Conservation (phyloP, 129 eudicot species). For the Ambrosia artemisiifolia region DNA sequence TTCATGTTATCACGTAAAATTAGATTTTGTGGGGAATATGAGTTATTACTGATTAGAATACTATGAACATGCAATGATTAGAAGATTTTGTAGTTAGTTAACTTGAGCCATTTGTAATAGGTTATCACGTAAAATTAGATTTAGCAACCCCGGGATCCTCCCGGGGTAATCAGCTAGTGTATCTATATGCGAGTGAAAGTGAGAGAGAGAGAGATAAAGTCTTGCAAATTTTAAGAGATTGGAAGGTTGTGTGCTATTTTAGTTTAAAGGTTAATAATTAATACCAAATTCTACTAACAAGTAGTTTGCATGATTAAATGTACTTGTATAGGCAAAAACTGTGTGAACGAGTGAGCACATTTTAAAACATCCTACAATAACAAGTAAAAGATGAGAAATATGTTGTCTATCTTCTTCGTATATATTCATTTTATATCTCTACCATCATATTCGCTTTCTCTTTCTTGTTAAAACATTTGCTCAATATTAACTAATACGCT, state of each 20-base stretch:
- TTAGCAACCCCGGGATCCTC: too few species aligned
- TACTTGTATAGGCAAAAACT: neutral
- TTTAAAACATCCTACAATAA: constrained; percentile 1
- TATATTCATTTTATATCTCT: neutral
- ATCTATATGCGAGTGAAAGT: neutral
- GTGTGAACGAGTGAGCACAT: neutral
- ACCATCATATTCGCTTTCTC: neutral
- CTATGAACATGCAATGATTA: too few species aligned
- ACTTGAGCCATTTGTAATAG: too few species aligned
- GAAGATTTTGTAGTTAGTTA: too few species aligned
- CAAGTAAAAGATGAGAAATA: neutral
- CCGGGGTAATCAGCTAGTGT: too few species aligned
- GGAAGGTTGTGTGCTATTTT: neutral
- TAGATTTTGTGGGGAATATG: too few species aligned
- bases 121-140: too few species aligned
- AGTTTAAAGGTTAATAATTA: neutral
- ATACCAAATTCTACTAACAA: constrained; percentile 17
- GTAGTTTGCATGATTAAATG: constrained; percentile 16
- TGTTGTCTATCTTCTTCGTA: neutral
- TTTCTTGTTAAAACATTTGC: neutral
- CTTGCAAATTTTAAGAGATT: constrained; percentile 8
- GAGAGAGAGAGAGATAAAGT: neutral
- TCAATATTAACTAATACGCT: neutral
- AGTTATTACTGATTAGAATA: too few species aligned
- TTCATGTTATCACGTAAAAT: too few species aligned